These are phyloP conservation scores for Candida ulmi DNA, from an alignment of 805 yeast genomes.

Conservation along the genomic window DNA sequence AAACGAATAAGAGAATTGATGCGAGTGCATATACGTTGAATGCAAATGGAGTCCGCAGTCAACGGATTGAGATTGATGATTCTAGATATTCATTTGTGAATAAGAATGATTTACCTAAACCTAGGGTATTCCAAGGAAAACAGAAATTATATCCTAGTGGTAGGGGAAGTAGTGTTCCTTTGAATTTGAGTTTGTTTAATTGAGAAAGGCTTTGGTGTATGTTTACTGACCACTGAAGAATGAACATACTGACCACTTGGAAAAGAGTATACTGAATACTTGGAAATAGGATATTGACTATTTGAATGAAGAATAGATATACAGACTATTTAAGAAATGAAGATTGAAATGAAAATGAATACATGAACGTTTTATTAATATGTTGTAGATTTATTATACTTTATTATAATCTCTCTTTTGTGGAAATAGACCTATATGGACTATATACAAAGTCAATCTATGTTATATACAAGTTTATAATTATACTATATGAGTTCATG, in stretches of 20 bases:
- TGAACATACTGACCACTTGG: too few relatives aligned
- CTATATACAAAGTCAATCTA: too few relatives aligned
- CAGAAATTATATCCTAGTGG: conserved; percentile 91
- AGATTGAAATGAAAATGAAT: too few relatives aligned
- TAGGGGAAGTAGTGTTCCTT: conserved; percentile 86
- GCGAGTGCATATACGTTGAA: conserved; percentile 22
- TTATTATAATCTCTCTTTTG: too few relatives aligned
- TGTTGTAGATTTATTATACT: background rate
- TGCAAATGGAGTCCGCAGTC: conserved; percentile 16
- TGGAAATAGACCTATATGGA: too few relatives aligned
- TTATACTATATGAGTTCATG: too few relatives aligned
- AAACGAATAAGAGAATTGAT: conserved; percentile 19
- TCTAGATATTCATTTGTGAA: conserved; percentile 33
- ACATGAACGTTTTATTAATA: background rate
- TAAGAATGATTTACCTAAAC: conserved; percentile 70
- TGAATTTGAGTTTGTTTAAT: conserved; percentile 43
- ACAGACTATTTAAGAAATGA: too few relatives aligned
- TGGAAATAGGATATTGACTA: too few relatives aligned
- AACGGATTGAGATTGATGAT: conserved; percentile 39
- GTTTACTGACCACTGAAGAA: background rate
- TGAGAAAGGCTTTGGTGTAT: background rate
- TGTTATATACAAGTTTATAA: too few relatives aligned
- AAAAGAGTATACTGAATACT: too few relatives aligned
- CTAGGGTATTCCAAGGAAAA: conserved; percentile 70
- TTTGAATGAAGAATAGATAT: too few relatives aligned